Base-by-base conservation (phyloP, 805 yeast genomes). In the Metschnikowia reukaufii region DNA sequence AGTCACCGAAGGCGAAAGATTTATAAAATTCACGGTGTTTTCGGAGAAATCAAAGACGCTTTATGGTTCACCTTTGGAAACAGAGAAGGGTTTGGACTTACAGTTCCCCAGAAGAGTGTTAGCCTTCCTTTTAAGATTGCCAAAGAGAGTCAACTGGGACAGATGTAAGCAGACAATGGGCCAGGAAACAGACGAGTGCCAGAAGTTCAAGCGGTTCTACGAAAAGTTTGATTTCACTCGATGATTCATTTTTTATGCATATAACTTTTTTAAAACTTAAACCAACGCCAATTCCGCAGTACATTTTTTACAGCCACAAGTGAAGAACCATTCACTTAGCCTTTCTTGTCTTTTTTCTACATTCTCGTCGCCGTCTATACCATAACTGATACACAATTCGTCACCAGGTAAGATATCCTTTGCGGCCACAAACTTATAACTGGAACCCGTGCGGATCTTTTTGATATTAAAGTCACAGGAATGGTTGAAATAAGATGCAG, bases 101-200 rank as follows among this genome's bases (percentile, higher is more conserved):
- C 96, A 88, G 55, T 87, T 91, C 57, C 96, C 96, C 1, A 73
- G 97, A 61, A 76, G 89, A 57, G 90, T 86, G 1, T 57, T 88
- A 23, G 91, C 96, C 0, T 73, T 73, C 51, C 64, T 84, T 2
- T 60, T 90, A 41, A 79, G 74, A 36, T 68, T 78, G 13, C 83
- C 85, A 2, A 82, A 81, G 43, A 72, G 90, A 51, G 63, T 78
- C 0, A 82, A 81, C 48, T 90, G 97, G 97, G 84, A 84, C 47
- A 78, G 79, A 42, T 89, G 97, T 58, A 66, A 69, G 39, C 95
- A 89, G 62, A 66, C 84, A 0, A 68, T 67, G 36, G 67, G 68
- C n/a, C 79, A 81, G 54, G 96, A 91, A 59, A 68, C 73, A 2
- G 58, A 65, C 12, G 94, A 89, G 42, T 80, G 86, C 33, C 82